Evolutionary conservation across 2,329 filamentous ascomycete genomes (phyloP).

Genomic region (Penicillium sp.): DNA sequence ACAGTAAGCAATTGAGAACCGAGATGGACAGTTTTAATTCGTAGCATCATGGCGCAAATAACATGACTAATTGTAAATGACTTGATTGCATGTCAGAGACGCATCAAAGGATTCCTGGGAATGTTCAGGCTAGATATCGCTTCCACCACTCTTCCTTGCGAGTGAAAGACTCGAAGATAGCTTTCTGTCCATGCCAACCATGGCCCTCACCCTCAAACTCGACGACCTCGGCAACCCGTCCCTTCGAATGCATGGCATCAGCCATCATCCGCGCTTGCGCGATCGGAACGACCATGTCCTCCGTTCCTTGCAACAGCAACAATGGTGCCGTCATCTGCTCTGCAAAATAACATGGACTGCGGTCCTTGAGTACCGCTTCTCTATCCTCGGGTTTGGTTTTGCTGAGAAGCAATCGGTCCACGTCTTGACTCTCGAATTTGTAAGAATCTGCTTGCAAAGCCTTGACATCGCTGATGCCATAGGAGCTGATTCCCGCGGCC

Average conservation of each 20-base stretch:
- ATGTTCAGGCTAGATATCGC: constrained; percentile 17
- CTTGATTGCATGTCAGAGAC: not conserved
- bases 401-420: constrained; percentile 50
- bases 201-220: constrained; percentile 58
- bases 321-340: constrained; percentile 56
- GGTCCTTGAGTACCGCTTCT: constrained; percentile 48
- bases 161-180: constrained; percentile 26
- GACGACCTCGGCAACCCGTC: constrained; percentile 53
- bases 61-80: not conserved
- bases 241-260: constrained; percentile 47
- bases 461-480: constrained; percentile 57
- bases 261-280: constrained; percentile 60
- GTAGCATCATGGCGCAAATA: not conserved
- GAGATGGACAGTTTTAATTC: not conserved
- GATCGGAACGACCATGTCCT: constrained; percentile 62
- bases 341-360: constrained; percentile 56
- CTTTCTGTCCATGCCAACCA: constrained; percentile 39
- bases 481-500: constrained; percentile 55
- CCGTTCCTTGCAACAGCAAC: constrained; percentile 60
- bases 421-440: constrained; percentile 61
- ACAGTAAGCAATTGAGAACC: not conserved
- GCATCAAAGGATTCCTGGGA: not conserved
- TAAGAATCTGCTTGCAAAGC: constrained; percentile 55
- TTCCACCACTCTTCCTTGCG: constrained; percentile 27
- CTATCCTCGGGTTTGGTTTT: constrained; percentile 46